phyloP scores from a whole-genome alignment of 2,329 filamentous ascomycete genomes.

The Penicillium decumbens region DNA sequence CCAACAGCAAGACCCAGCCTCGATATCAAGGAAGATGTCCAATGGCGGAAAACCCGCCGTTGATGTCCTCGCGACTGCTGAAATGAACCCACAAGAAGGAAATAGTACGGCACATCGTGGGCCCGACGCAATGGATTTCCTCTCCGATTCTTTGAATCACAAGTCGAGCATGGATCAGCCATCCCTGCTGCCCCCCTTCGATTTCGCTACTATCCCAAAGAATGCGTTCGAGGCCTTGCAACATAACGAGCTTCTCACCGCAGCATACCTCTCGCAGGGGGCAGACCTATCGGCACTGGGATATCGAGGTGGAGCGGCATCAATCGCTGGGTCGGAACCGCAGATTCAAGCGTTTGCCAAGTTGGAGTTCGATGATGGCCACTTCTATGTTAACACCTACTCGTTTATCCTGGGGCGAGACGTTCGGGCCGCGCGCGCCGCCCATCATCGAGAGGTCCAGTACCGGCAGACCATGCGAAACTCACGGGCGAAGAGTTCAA shows the following conservation, averaged over 20 bases:
- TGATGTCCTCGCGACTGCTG: conserved; percentile 16
- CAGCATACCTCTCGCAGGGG: conserved; percentile 37
- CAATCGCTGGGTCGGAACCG: conserved; percentile 41
- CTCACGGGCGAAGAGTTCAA: conserved; percentile 46
- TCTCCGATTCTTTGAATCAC: conserved; percentile 34
- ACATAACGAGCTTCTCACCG: conserved; percentile 39
- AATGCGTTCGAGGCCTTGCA: conserved; percentile 36
- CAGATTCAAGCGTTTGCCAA: conserved; percentile 59
- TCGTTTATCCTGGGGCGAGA: conserved; percentile 61
- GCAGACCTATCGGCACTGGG: conserved; percentile 35
- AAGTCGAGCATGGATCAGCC: conserved; percentile 30
- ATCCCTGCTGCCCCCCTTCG: conserved; percentile 36
- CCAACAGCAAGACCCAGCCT: conserved; percentile 10
- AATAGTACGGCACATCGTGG: conserved; percentile 8
- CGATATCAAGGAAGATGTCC: conserved; percentile 14
- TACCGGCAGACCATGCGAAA: conserved; percentile 38
- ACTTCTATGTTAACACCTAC: conserved; percentile 62
- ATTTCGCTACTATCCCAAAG: conserved; percentile 30
- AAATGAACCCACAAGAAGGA: conserved; percentile 8
- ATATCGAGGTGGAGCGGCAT: conserved; percentile 35
- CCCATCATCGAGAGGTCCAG: conserved; percentile 43
- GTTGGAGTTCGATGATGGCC: conserved; percentile 60
- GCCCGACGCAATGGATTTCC: conserved; percentile 26
- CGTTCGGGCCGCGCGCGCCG: conserved; percentile 48
- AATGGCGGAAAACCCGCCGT: conserved; percentile 17